Base-by-base conservation (phyloP, 2,329 filamentous ascomycete species). In the Microsporum canis region DNA sequence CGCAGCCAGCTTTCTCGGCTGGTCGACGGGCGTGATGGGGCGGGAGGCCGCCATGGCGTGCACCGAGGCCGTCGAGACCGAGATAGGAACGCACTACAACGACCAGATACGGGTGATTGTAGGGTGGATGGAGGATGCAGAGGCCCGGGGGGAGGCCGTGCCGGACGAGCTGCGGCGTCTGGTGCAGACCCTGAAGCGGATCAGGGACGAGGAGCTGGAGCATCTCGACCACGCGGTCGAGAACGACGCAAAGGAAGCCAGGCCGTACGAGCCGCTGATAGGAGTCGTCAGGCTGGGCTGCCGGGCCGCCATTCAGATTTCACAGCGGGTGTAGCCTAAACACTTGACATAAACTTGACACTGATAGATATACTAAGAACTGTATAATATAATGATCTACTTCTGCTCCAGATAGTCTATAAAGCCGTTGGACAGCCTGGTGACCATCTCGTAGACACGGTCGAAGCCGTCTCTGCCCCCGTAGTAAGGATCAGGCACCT, bases 11-110 rank as follows among this genome's bases (percentile, higher is more conserved):
- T 84, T 87, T 0, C 76, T 99, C 5, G 94, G 94, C 17, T 96
- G 94, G 91, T 82, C 84, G 3, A 99, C 94, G 0, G 94, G 88
- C 0, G 76, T 94, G 47, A 82, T 99, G 81, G 91, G 94, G 0
- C 84, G 90, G 57, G 91, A 97, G 76, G 91, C 92, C 1, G 92
- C 94, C 39, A 99, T 99, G 94, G 94, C 94, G 10, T 99, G 94
- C 72, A 97, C 94, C 0, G 94, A 99, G 76, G 94, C 94, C 0
- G 92, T 99, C 1, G 94, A 99, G 80, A 99, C 92, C 5, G 94
- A 97, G 78, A 99, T 99, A 65, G 94, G 94, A 1, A 85, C 85
- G 33, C 94, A 99, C 76, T 99, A 99, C 73, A 97, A 97, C 72
- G 85, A 85, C 65, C 94, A 99, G 77, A 90, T 99, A 47, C 80